These are phyloP conservation scores for Eutrema japonicum DNA, from an alignment of 345 rosid species.

Conservation along the genomic window DNA sequence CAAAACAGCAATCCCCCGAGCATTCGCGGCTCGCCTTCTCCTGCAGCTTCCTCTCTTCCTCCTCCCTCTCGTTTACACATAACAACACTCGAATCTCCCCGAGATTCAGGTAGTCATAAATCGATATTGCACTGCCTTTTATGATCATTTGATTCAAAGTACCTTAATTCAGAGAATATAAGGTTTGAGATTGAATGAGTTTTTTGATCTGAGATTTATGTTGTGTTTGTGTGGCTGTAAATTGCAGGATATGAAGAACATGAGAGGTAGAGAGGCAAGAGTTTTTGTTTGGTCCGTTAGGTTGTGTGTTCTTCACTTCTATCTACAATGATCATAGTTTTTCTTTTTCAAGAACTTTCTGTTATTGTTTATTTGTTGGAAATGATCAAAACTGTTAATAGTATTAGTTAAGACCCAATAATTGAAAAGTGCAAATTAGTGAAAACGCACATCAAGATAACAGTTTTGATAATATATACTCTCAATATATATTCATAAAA, in stretches of 20 bases:
- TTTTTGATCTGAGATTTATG: constrained; percentile 18
- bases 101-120: constrained; percentile 40
- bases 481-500: too few species aligned
- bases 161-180: background rate
- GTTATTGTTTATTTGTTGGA: constrained; percentile 11
- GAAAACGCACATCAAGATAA: too few species aligned
- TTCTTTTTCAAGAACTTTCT: background rate
- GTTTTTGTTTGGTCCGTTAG: constrained; percentile 24
- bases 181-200: constrained; percentile 3
- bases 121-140: background rate
- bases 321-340: constrained; percentile 1
- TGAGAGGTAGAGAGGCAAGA: constrained; percentile 40
- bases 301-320: constrained; percentile 23
- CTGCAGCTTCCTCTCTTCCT: constrained; percentile 37
- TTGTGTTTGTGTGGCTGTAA: constrained; percentile 20
- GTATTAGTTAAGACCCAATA: background rate
- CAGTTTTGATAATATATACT: too few species aligned
- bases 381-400: constrained; percentile 14
- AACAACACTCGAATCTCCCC: constrained; percentile 42
- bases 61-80: constrained; percentile 43
- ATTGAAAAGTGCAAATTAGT: too few species aligned
- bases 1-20: constrained; percentile 42
- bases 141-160: background rate
- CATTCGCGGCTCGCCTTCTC: constrained; percentile 43
- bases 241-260: constrained; percentile 45